A percentile compares a stretch with the other conserved stretches of the same genome.
phyloP scores from a whole-genome alignment of 768 basidiomycete genomes.

The Austroboletus festivus region DNA sequence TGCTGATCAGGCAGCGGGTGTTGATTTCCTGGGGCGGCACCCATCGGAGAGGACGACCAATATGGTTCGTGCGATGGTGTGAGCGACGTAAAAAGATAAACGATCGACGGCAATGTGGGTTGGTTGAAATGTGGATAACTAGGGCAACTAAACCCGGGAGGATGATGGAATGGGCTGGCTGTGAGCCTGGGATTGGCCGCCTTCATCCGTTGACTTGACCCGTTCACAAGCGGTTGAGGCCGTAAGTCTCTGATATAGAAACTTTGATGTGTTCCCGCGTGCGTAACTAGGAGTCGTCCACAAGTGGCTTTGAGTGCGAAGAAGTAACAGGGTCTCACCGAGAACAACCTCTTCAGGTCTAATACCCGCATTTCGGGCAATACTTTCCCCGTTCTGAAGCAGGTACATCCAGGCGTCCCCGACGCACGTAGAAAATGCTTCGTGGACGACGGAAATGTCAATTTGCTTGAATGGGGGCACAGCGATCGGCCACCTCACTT shows the following conservation, averaged over 20 bases:
- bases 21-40: conserved; percentile 16
- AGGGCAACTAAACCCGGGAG: conserved; percentile 12
- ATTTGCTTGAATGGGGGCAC: conserved; percentile 37
- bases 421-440: conserved; percentile 22
- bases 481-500: conserved; percentile 42
- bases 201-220: conserved; percentile 9
- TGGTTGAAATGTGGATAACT: conserved; percentile 17
- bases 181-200: conserved; percentile 2
- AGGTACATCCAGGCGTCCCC: conserved; percentile 41
- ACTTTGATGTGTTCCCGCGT: conserved; percentile 39
- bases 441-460: conserved; percentile 39
- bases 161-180: conserved; percentile 12
- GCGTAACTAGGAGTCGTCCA: conserved; percentile 34
- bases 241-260: conserved; percentile 39
- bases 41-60: conserved; percentile 38
- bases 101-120: conserved; percentile 34
- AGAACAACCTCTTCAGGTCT: conserved; percentile 42
- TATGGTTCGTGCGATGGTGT: conserved; percentile 33
- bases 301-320: too few relatives aligned
- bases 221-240: conserved; percentile 17
- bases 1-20: conserved; percentile 20
- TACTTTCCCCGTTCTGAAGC: conserved; percentile 28
- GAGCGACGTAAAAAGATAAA: conserved; percentile 43
- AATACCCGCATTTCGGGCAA: conserved; percentile 34
- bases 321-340: conserved; percentile 26